These are phyloP conservation scores for Macrotyloma uniflorum DNA, from an alignment of 306 rosid genomes.

Conservation along the genomic window DNA sequence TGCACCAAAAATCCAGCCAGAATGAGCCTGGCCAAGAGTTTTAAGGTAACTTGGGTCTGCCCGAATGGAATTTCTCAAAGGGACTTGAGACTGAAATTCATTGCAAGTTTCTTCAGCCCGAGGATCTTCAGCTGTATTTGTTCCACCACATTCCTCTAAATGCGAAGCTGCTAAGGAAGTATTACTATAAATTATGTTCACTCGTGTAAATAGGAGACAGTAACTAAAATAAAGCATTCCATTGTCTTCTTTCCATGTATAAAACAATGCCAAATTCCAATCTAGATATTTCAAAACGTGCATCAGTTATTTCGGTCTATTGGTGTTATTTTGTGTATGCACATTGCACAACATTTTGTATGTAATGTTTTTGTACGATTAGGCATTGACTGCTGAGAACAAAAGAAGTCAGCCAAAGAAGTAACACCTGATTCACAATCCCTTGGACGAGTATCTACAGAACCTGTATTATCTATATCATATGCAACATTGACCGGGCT, in stretches of 20 bases:
- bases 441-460: slow-evolving; percentile 18
- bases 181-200: slow-evolving; percentile 16
- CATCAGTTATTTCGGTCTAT: slow-evolving; percentile 4
- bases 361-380: not conserved
- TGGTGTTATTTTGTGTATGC: not conserved
- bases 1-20: slow-evolving; percentile 71
- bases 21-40: slow-evolving; percentile 67
- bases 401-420: not conserved
- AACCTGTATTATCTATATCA: slow-evolving; percentile 21
- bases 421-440: slow-evolving; percentile 49
- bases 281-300: not conserved
- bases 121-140: slow-evolving; percentile 1
- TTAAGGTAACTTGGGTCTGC: slow-evolving; percentile 62
- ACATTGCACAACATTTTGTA: slow-evolving; percentile 5
- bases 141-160: slow-evolving; percentile 41
- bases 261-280: not conserved
- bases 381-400: slow-evolving; percentile 6
- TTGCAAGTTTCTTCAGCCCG: slow-evolving; percentile 23
- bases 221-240: slow-evolving; percentile 30
- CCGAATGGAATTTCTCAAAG: slow-evolving; percentile 41
- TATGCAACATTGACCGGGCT: slow-evolving; percentile 46
- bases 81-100: slow-evolving; percentile 15
- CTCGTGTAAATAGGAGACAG: not conserved
- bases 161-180: slow-evolving; percentile 43
- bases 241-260: not conserved